These are phyloP conservation scores for Dioscorea dumetorum DNA, from an alignment of 106 monocot species.

Conservation along the genomic window DNA sequence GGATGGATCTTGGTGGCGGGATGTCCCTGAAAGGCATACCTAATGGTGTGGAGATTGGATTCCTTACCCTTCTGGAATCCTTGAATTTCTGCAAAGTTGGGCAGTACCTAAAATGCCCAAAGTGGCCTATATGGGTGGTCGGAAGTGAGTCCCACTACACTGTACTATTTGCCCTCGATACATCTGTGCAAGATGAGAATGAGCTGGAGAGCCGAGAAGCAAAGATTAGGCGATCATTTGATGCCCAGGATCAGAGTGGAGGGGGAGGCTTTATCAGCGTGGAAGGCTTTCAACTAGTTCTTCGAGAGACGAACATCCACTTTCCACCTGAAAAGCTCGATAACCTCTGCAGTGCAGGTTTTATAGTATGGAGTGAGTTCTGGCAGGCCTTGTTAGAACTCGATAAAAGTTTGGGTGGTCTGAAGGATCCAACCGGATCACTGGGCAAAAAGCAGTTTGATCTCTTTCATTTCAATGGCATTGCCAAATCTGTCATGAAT, in stretches of 20 bases:
- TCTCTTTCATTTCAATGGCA: slow-evolving; percentile 93
- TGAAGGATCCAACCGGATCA: slow-evolving; percentile 12
- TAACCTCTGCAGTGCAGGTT: slow-evolving; percentile 40
- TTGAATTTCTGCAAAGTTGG: slow-evolving; percentile 98
- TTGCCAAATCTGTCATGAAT: slow-evolving; percentile 14
- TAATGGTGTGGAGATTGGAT: slow-evolving; percentile 67
- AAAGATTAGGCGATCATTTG: slow-evolving; percentile 58
- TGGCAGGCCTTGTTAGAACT: slow-evolving; percentile 86
- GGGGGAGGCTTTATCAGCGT: slow-evolving; percentile 89
- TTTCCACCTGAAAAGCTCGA: slow-evolving; percentile 54
- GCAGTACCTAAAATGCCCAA: slow-evolving; percentile 67
- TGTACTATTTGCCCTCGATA: slow-evolving; percentile 80
- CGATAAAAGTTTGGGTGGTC: slow-evolving; percentile 25
- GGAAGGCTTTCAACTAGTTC: slow-evolving; percentile 72
- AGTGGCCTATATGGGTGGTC: slow-evolving; percentile 95
- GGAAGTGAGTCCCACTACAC: slow-evolving; percentile 98
- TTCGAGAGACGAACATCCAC: slow-evolving; percentile 51
- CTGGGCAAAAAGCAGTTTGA: slow-evolving; percentile 30
- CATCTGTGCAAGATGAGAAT: slow-evolving; percentile 17
- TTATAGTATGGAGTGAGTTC: slow-evolving; percentile 95
- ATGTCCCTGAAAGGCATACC: slow-evolving; percentile 53
- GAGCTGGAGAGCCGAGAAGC: slow-evolving; percentile 51
- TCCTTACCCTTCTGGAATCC: slow-evolving; percentile 86
- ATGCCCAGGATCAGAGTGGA: slow-evolving; percentile 86
- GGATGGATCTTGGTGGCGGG: slow-evolving; percentile 55